Evolutionary conservation across 1,284 basidiomycete genomes (phyloP), one percentile per base, ranked within the genome.

Genomic region (Fomitopsis schrenkii): DNA sequence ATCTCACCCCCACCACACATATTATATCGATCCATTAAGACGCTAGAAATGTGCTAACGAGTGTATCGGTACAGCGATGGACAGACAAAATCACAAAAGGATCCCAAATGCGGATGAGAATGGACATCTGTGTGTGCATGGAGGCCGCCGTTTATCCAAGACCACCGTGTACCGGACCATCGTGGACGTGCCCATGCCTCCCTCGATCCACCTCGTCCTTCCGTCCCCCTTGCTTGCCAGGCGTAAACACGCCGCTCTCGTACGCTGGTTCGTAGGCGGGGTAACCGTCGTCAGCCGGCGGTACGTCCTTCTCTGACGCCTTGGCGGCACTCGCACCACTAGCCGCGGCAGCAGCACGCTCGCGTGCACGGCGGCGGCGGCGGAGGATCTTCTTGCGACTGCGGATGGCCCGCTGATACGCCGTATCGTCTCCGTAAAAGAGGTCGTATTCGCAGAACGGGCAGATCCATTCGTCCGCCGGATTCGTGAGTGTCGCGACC

Each of bases 391-490:
- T 88, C 78, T 93, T 93, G 63, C 94, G 78, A 66, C 82, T 86
- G 71, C 85, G 79, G 62, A 95, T 79, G 41, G 89, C 90, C 38
- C 83, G 78, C 63, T 83, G 77, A 71, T 85, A 88, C 62, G 82
- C 83, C 57, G 71, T 66, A 30, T 88, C 86, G 62, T 90, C 90
- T 10, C 91, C 90, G 71, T 91, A 96, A 72, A 94, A 94, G 61
- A 96, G 73, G 65, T 85, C 81, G 72, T 93, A 93, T 75, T 95
- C 93, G 78, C 94, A 96, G 69, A 90, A 90, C 65, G 88, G 84
- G 71, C 94, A 96, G 64, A 95, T 89, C 88, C 92, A 95, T 72
- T 95, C 94, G 38, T 93, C 92, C 58, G 79, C 81, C 8, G 89
- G 86, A 70, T 84, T 79, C 60, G 80, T 81, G 60, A 87, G 73